phyloP scores from a whole-genome alignment of 2,329 filamentous ascomycete genomes.

The Aaosphaeria arxii region DNA sequence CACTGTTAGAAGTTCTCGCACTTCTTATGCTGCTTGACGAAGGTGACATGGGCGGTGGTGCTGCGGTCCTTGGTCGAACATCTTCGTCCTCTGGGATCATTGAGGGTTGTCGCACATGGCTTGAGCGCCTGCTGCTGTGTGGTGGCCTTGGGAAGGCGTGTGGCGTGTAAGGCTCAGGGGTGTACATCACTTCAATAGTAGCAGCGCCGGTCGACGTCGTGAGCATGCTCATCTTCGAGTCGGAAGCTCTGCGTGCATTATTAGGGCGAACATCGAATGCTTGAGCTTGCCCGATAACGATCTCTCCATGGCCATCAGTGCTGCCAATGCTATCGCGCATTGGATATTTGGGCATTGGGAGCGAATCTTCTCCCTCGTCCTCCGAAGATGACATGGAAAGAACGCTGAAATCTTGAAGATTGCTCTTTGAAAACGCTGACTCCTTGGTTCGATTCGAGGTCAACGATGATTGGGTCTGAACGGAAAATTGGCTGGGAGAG shows the following conservation, averaged over 20 bases:
- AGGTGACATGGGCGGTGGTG: constrained; percentile 19
- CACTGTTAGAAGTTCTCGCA: constrained; percentile 29
- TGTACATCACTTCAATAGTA: constrained; percentile 40
- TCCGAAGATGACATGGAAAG: constrained; percentile 40
- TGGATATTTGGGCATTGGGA: constrained; percentile 8
- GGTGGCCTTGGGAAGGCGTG: constrained; percentile 12
- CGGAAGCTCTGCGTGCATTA: constrained; percentile 17
- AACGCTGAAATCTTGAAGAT: constrained; percentile 37
- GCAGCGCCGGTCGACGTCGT: constrained; percentile 34
- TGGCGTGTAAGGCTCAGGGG: constrained; percentile 25
- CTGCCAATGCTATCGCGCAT: constrained; percentile 35
- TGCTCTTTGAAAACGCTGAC: constrained; percentile 27
- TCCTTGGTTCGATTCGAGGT: constrained; percentile 30
- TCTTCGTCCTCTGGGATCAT: constrained; percentile 35
- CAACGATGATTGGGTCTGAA: constrained; percentile 23
- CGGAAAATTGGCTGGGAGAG: constrained; percentile 19
- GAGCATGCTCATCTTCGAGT: constrained; percentile 29
- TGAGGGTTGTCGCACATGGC: constrained; percentile 36
- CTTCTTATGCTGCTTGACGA: constrained; percentile 27
- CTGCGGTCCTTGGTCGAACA: constrained; percentile 26
- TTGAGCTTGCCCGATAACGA: constrained; percentile 36
- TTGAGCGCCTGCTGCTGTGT: constrained; percentile 20
- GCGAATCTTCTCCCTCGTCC: constrained; percentile 24
- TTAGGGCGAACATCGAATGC: constrained; percentile 32
- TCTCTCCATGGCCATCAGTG: constrained; percentile 29